Base-by-base conservation (phyloP, 345 rosid species). In the Noccaea bulbosa region DNA sequence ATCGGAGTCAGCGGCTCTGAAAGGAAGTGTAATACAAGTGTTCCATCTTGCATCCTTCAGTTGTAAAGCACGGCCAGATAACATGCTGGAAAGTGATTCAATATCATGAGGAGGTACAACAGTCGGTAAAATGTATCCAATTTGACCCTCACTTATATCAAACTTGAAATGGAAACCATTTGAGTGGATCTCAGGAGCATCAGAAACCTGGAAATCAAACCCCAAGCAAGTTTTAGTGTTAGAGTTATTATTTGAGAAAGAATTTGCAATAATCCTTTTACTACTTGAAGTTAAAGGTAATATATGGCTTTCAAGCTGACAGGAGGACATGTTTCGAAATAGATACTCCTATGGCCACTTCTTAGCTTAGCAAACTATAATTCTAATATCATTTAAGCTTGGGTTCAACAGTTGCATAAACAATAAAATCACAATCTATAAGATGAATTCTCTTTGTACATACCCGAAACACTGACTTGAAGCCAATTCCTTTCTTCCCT, bases 401-500 rank as follows among this genome's bases (percentile, higher is more conserved):
- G 49, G 39, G 44, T 14, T 60, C 44, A 35, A 57, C 8, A 53
- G 60, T 71, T 11, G 8, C 65, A 54, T 65, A 71, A 73, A 52
- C 44, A 16, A 30, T n/a, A 70, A 79, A 71, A 33, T 48, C 11
- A 68, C 10, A 58, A 44, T 57, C 32, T 30, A 20, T n/a, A 43
- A 24, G 40, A 67, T 58, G 61, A 41, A 49, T 58, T 35, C 12
- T 49, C 50, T 35, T 55, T 35, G 37, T 60, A 61, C 83, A 71
- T 84, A 93, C 98, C 94, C 96, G 97, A 79, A 91, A 93, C 49
- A 93, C 98, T 66, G 98, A 93, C 84, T 93, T 93, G 81, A 93
- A 93, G 74, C 98, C 98, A 77, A 93, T 93, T 79, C 98, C 98
- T 80, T 93, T 93, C 82, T 88, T 84, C 72, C 97, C 97, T 43